These are phyloP conservation scores for Boletellus ananas DNA, from an alignment of 768 basidiomycete genomes.

Conservation along the genomic window DNA sequence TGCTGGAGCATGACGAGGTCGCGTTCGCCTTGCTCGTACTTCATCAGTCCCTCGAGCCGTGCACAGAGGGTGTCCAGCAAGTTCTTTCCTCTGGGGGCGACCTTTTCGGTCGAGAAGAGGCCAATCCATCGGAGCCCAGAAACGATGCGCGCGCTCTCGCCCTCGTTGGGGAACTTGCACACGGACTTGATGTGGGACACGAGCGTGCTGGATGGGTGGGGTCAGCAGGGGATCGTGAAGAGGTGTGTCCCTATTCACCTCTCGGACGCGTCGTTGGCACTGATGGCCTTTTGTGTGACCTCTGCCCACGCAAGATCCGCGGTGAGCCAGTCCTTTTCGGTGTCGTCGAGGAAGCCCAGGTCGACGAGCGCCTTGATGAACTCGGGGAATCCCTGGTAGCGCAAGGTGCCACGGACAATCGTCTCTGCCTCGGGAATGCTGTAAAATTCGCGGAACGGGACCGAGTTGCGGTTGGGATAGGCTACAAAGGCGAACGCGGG, in stretches of 20 bases:
- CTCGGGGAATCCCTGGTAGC: constrained; percentile 96
- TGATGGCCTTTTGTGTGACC: constrained; percentile 71
- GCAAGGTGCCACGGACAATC: constrained; percentile 85
- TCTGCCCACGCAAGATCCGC: constrained; percentile 78
- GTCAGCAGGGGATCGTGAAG: background rate
- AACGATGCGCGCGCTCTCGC: constrained; percentile 73
- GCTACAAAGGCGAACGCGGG: constrained; percentile 95
- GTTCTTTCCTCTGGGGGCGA: constrained; percentile 62
- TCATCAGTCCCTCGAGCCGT: constrained; percentile 86
- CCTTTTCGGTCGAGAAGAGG: constrained; percentile 71
- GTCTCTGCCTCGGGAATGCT: constrained; percentile 92
- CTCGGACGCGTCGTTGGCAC: constrained; percentile 65
- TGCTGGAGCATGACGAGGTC: constrained; percentile 98
- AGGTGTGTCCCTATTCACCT: constrained; percentile 39
- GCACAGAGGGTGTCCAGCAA: constrained; percentile 93
- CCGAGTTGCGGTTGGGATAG: constrained; percentile 95
- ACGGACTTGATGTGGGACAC: constrained; percentile 66
- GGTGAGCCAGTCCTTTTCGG: constrained; percentile 72
- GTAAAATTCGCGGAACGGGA: constrained; percentile 88
- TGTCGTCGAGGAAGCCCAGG: constrained; percentile 80
- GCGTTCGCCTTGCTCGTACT: constrained; percentile 84
- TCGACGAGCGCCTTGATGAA: constrained; percentile 86
- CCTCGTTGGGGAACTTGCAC: constrained; percentile 66
- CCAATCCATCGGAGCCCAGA: constrained; percentile 94
- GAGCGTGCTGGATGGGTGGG: constrained; percentile 50